phyloP scores from a whole-genome alignment of 139 green algal genomes.

The Micractinium sp. region DNA sequence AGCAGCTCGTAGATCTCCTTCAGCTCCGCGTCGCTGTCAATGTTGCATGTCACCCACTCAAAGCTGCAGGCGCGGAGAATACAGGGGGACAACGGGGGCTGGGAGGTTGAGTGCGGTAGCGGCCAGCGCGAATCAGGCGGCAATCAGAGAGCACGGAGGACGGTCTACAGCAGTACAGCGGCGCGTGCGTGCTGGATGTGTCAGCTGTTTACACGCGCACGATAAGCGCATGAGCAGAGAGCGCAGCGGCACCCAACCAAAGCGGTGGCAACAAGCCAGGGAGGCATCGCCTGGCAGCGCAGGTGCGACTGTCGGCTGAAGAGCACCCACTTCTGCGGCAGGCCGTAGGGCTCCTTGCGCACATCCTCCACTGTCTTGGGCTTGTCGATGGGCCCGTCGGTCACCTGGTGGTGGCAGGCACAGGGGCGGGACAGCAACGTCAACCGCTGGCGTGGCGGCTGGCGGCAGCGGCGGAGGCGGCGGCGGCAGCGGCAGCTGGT shows the following conservation, averaged over 20 bases:
- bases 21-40: slow-evolving; percentile 66
- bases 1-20: slow-evolving; percentile 93
- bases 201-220: background rate
- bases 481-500: background rate
- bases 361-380: slow-evolving; percentile 83
- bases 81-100: background rate
- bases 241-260: background rate
- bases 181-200: background rate
- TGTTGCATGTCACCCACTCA: slow-evolving; percentile 90
- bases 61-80: slow-evolving; percentile 65
- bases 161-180: background rate
- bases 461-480: background rate
- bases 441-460: background rate
- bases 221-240: background rate
- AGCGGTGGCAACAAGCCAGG: background rate
- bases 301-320: background rate
- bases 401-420: slow-evolving; percentile 18
- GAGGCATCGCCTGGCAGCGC: background rate
- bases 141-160: too few species aligned
- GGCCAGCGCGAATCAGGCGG: background rate
- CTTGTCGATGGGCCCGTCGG: slow-evolving; percentile 87
- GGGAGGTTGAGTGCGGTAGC: background rate
- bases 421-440: background rate
- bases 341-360: slow-evolving; percentile 79
- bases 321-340: slow-evolving; percentile 71